Percentiles rank a stretch among this genome's conserved stretches.
These are phyloP conservation scores for Solanum paucissectum DNA, from an alignment of 257 asterid genomes.

Conservation along the genomic window DNA sequence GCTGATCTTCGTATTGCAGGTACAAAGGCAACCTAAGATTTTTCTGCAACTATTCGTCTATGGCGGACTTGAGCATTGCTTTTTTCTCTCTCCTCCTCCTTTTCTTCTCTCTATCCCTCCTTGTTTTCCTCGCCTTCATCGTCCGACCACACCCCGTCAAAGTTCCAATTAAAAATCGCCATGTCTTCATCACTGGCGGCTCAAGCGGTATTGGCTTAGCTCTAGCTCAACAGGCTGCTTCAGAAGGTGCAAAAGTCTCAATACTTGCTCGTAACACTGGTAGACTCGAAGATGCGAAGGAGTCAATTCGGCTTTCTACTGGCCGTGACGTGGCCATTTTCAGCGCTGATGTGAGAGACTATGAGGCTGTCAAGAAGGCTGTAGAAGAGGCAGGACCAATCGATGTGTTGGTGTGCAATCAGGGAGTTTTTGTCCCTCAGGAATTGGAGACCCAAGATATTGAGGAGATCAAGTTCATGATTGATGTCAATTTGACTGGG, in stretches of 20 bases:
- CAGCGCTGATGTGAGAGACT: constrained; percentile 90
- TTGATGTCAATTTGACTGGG: constrained; percentile 81
- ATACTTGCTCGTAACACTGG: constrained; percentile 58
- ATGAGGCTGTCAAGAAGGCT: constrained; percentile 45
- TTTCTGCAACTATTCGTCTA: neutral
- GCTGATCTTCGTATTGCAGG: neutral
- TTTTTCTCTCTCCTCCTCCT: constrained; percentile 37
- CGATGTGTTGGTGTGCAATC: constrained; percentile 84
- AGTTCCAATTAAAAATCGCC: constrained; percentile 73
- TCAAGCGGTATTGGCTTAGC: constrained; percentile 98
- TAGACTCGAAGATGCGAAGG: constrained; percentile 75
- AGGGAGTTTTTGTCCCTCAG: constrained; percentile 70
- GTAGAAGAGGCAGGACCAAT: constrained; percentile 64
- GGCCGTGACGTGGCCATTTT: constrained; percentile 62
- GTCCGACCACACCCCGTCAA: constrained; percentile 59
- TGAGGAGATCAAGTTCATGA: constrained; percentile 76
- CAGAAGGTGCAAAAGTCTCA: constrained; percentile 56
- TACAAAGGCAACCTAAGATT: neutral
- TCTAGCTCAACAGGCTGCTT: constrained; percentile 66
- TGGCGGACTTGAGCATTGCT: constrained; percentile 31
- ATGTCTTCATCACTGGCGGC: constrained; percentile 92
- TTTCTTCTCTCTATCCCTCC: constrained; percentile 47
- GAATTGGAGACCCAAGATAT: constrained; percentile 60
- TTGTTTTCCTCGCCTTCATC: constrained; percentile 47
- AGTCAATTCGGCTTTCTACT: constrained; percentile 63